phyloP scores from a whole-genome alignment of 257 asterid genomes.

The Voacanga thouarsii region DNA sequence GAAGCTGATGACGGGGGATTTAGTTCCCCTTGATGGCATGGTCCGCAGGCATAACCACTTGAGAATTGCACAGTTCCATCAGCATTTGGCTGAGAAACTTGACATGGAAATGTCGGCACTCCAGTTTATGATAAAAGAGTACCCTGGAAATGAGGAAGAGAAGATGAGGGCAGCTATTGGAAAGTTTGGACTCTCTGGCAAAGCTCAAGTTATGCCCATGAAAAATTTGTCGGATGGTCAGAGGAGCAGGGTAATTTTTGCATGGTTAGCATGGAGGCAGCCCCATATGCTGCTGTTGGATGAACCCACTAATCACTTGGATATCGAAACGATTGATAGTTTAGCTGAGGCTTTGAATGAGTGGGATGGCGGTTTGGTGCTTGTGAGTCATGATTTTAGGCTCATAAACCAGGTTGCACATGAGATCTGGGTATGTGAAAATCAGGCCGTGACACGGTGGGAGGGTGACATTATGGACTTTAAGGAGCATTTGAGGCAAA shows the following conservation, averaged over 20 bases:
- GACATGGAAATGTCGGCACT: constrained; percentile 82
- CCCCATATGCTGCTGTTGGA: constrained; percentile 87
- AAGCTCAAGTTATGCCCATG: constrained; percentile 98
- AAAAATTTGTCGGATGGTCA: constrained; percentile 89
- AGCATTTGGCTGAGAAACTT: constrained; percentile 87
- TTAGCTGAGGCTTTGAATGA: constrained; percentile 94
- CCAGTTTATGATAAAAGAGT: constrained; percentile 68
- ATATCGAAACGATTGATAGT: constrained; percentile 92
- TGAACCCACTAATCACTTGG: constrained; percentile 97
- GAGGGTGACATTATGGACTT: constrained; percentile 91
- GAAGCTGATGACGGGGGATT: constrained; percentile 96
- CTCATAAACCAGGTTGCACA: constrained; percentile 96
- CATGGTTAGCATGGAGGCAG: constrained; percentile 92
- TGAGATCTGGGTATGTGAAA: constrained; percentile 97
- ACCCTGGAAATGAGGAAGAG: constrained; percentile 92
- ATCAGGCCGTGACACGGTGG: constrained; percentile 82
- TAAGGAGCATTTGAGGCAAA: constrained; percentile 72
- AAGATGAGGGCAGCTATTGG: constrained; percentile 90
- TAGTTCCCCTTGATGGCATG: constrained; percentile 88
- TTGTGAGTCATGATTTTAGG: constrained; percentile 96
- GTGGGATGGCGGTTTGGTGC: constrained; percentile 98
- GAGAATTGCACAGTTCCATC: constrained; percentile 89
- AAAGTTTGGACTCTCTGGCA: constrained; percentile 80
- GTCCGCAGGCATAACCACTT: constrained; percentile 92
- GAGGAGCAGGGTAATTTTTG: constrained; percentile 82